Evolutionary conservation across 2,329 filamentous ascomycete species (phyloP).

Genomic region (Fusarium oxysporum): DNA sequence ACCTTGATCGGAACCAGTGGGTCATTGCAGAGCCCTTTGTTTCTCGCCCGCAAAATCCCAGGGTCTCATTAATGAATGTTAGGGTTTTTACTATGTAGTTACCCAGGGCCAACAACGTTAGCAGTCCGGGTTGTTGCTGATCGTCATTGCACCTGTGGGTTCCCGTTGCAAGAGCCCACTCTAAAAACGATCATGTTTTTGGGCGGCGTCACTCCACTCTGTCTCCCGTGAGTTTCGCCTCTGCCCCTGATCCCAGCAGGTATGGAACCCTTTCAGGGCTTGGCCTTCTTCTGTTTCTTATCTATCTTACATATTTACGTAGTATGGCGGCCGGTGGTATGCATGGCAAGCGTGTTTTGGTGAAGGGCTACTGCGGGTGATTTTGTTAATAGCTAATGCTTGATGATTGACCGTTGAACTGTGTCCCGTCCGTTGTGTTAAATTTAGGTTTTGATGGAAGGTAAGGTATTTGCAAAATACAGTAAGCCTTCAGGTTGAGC

Average conservation of each 20-base stretch:
- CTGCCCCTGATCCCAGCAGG: slow-evolving; percentile 34
- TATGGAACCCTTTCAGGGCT: slow-evolving; percentile 12
- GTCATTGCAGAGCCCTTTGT: slow-evolving; percentile 6
- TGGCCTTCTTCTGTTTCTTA: slow-evolving; percentile 26
- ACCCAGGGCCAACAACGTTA: slow-evolving; percentile 18
- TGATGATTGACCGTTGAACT: neutral
- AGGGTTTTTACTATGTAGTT: neutral
- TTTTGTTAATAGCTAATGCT: neutral
- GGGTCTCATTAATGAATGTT: slow-evolving; percentile 1
- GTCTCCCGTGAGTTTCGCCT: slow-evolving; percentile 29
- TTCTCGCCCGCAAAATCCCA: neutral
- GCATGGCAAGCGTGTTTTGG: slow-evolving; percentile 10
- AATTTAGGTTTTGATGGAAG: neutral
- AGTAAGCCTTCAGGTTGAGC: neutral
- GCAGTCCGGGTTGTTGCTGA: slow-evolving; percentile 18
- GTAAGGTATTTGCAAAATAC: slow-evolving; percentile 5
- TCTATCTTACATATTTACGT: slow-evolving; percentile 16
- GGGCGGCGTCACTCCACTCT: slow-evolving; percentile 16
- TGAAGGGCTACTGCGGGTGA: neutral
- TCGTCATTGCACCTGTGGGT: slow-evolving; percentile 31
- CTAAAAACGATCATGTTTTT: slow-evolving; percentile 22
- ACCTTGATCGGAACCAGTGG: neutral
- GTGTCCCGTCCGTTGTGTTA: neutral
- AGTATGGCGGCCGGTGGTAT: neutral
- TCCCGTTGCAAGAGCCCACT: slow-evolving; percentile 35